A percentile compares a stretch with the other conserved stretches of the same genome.
Evolutionary conservation across 2,329 filamentous ascomycete genomes (phyloP).

Genomic region (Alternaria ethzedia): DNA sequence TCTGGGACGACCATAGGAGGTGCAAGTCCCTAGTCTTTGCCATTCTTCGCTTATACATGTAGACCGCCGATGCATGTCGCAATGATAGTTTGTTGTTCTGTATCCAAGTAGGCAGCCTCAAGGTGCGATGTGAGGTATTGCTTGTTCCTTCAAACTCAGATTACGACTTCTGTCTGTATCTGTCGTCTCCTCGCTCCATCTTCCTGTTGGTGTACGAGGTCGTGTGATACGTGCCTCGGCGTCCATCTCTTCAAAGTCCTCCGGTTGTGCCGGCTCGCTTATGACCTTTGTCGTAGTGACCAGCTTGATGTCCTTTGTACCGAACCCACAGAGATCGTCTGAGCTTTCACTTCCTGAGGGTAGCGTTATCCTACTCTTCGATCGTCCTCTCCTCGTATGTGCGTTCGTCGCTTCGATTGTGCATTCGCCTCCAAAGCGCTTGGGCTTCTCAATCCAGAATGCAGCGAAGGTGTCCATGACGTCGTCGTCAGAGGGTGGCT

Average conservation of each 20-base stretch:
- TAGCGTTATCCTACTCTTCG: slow-evolving; percentile 26
- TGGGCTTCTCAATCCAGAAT: slow-evolving; percentile 40
- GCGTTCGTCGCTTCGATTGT: slow-evolving; percentile 46
- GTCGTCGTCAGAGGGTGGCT: slow-evolving; percentile 47
- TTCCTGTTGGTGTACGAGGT: slow-evolving; percentile 34
- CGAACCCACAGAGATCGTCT: slow-evolving; percentile 32
- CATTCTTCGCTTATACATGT: neutral
- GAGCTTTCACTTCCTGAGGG: slow-evolving; percentile 27
- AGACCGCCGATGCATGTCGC: neutral
- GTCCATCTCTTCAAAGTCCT: slow-evolving; percentile 44
- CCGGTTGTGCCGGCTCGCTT: slow-evolving; percentile 41
- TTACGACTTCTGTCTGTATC: slow-evolving; percentile 12
- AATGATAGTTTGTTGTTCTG: neutral
- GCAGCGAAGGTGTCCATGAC: slow-evolving; percentile 46
- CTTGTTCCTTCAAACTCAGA: slow-evolving; percentile 19
- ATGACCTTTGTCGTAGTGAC: slow-evolving; percentile 44
- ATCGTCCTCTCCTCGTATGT: slow-evolving; percentile 5
- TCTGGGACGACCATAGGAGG: neutral
- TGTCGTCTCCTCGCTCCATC: slow-evolving; percentile 43
- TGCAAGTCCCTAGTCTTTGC: neutral
- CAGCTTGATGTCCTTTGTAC: slow-evolving; percentile 42
- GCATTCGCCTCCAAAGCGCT: slow-evolving; percentile 55
- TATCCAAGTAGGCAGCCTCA: neutral
- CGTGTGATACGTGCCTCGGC: slow-evolving; percentile 29
- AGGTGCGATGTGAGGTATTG: slow-evolving; percentile 1